Evolutionary conservation across 2,329 filamentous ascomycete species (phyloP), one percentile per base, ranked within the genome.

Genomic region (Neofusicoccum kwambonambiense): DNA sequence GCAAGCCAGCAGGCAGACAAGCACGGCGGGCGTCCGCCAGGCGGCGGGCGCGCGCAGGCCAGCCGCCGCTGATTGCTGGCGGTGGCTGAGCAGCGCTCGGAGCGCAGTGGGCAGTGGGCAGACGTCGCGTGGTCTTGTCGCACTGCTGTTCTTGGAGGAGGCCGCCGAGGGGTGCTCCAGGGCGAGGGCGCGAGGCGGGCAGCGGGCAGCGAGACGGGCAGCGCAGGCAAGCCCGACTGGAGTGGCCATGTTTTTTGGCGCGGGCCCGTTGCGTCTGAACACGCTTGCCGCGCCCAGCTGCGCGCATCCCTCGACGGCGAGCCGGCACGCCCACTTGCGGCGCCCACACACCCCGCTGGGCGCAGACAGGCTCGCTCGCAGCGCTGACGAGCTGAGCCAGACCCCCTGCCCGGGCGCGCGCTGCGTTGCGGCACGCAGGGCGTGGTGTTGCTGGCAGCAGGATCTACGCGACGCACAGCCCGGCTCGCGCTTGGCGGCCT

Each of bases 381-480:
- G 27, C 27, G 4, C 27, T 31, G 27, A 5, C 1, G 27, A 31
- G 27, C 27, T 31, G 27, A 31, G 27, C 27, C 27, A 31, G 27
- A 7, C 5, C 27, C 27, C 27, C 27, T 31, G 27, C 27, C 27
- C 27, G 27, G 27, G 49, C 19, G 52, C 37, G 52, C 52, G 37
- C 52, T 41, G 52, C 35, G 15, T 22, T 15, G 19, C 34, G 57
- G 57, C 57, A 61, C 31, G 57, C 57, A 61, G 57, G 42, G 57
- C 34, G 57, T 61, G 57, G 57, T 61, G 57, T 61, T 50, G 57
- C 44, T 61, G 58, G 45, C 45, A 47, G 56, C 41, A 50, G 45
- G 58, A 62, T 62, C 58, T 50, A 62, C 58, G 35, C 58, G 47
- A 56, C 60, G 61, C 61, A 54, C 49, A 54, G 61, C 61, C 61